Conservation (phyloP, 192 early-diverging fungal species). For the Gryganskiella cystojenkinii region DNA sequence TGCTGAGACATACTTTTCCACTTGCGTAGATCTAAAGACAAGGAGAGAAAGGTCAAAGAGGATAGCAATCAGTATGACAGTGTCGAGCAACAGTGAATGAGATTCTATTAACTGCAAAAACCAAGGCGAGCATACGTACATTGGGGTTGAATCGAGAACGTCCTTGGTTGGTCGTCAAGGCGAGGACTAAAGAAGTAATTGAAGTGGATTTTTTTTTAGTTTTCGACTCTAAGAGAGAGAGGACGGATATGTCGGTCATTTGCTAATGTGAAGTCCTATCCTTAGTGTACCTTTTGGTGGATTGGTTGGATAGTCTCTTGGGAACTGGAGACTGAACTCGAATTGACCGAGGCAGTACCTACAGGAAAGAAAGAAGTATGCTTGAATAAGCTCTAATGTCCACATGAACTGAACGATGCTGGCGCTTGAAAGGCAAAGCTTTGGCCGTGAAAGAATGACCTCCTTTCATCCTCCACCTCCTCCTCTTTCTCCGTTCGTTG, state of each 20-base stretch:
- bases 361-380: constrained; percentile 26
- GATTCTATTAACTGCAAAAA: too few species aligned
- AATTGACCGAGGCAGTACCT: constrained; percentile 57
- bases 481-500: neutral
- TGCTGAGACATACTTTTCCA: constrained; percentile 68
- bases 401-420: neutral
- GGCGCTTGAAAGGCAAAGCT: constrained; percentile 1
- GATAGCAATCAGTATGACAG: neutral
- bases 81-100: too few species aligned
- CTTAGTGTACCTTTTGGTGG: constrained; percentile 61
- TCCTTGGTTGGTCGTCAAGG: constrained; percentile 63
- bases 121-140: constrained; percentile 51
- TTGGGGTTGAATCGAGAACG: constrained; percentile 72
- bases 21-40: constrained; percentile 47
- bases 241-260: too few species aligned
- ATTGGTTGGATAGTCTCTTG: constrained; percentile 62
- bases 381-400: neutral
- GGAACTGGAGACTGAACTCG: constrained; percentile 60
- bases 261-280: too few species aligned
- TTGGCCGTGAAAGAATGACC: neutral
- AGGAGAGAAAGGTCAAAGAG: neutral
- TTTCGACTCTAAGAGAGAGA: too few species aligned
- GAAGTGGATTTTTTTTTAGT: too few species aligned
- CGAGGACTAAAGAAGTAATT: constrained; percentile 39
- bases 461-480: neutral